A percentile compares a stretch with the other conserved stretches of the same genome.
These are phyloP conservation scores for Fusarium papillatum DNA, from an alignment of 2,329 filamentous ascomycete species.

Conservation along the genomic window DNA sequence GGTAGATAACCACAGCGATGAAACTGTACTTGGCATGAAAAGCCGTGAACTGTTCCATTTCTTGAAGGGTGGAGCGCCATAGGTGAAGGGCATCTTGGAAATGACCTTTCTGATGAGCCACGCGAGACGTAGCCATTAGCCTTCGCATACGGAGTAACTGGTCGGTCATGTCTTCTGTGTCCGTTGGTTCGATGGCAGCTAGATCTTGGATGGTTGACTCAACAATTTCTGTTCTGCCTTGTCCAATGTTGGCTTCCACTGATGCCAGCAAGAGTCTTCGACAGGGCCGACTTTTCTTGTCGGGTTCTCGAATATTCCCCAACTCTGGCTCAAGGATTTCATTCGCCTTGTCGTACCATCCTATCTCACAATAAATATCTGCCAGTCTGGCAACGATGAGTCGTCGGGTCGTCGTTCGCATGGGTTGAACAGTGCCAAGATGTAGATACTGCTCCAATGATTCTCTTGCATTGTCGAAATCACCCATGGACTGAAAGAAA, in stretches of 20 bases:
- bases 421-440: slow-evolving; percentile 34
- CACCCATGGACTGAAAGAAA: slow-evolving; percentile 44
- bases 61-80: slow-evolving; percentile 25
- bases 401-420: slow-evolving; percentile 39
- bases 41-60: slow-evolving; percentile 26
- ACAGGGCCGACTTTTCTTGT: slow-evolving; percentile 26
- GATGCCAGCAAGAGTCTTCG: slow-evolving; percentile 37
- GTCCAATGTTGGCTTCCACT: slow-evolving; percentile 22
- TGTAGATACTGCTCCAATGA: slow-evolving; percentile 44
- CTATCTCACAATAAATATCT: slow-evolving; percentile 43
- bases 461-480: slow-evolving; percentile 39
- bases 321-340: slow-evolving; percentile 38
- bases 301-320: slow-evolving; percentile 7
- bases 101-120: slow-evolving; percentile 22
- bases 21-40: slow-evolving; percentile 33
- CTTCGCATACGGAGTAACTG: slow-evolving; percentile 42
- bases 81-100: slow-evolving; percentile 23
- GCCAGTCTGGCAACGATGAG: slow-evolving; percentile 42
- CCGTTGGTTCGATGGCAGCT: slow-evolving; percentile 8
- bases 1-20: slow-evolving; percentile 33
- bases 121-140: slow-evolving; percentile 33
- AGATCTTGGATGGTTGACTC: slow-evolving; percentile 23
- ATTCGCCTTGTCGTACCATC: slow-evolving; percentile 30
- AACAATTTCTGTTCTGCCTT: slow-evolving; percentile 15
- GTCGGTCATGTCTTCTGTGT: slow-evolving; percentile 39